These are phyloP conservation scores for Phytophthora hibernalis DNA, from an alignment of 352 stramenopile genomes.

Conservation along the genomic window DNA sequence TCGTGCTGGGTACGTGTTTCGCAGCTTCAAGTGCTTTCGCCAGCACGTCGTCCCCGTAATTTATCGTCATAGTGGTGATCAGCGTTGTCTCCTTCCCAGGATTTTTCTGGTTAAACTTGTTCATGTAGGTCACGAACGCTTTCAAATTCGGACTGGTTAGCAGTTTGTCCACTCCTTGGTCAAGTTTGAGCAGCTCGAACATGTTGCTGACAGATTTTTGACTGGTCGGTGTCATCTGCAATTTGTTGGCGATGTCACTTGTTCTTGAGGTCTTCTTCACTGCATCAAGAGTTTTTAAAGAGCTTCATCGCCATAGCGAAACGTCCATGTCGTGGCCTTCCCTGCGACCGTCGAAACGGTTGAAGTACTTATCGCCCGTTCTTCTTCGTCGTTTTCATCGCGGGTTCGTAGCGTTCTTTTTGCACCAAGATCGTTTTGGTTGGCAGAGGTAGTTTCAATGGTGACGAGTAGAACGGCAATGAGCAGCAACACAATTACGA, in stretches of 20 bases:
- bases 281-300: neutral
- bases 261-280: neutral
- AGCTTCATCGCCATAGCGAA: neutral
- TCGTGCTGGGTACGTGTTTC: conserved; percentile 2
- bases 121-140: conserved; percentile 1
- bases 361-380: neutral
- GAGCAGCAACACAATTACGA: neutral
- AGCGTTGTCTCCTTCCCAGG: neutral
- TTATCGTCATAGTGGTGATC: neutral
- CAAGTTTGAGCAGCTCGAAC: conserved; percentile 7
- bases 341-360: neutral
- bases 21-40: conserved; percentile 10
- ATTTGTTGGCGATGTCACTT: neutral
- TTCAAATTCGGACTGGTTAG: neutral
- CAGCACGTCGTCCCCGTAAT: conserved; percentile 2
- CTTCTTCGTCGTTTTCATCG: neutral
- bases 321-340: neutral
- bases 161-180: neutral
- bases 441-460: neutral
- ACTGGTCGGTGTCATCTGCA: neutral
- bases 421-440: neutral
- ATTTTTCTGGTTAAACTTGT: neutral
- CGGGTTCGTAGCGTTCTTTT: neutral
- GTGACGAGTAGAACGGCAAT: neutral
- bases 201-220: conserved; percentile 1